Evolutionary conservation across 2,329 filamentous ascomycete genomes (phyloP).

Genomic region (Aspergillus ibericus): DNA sequence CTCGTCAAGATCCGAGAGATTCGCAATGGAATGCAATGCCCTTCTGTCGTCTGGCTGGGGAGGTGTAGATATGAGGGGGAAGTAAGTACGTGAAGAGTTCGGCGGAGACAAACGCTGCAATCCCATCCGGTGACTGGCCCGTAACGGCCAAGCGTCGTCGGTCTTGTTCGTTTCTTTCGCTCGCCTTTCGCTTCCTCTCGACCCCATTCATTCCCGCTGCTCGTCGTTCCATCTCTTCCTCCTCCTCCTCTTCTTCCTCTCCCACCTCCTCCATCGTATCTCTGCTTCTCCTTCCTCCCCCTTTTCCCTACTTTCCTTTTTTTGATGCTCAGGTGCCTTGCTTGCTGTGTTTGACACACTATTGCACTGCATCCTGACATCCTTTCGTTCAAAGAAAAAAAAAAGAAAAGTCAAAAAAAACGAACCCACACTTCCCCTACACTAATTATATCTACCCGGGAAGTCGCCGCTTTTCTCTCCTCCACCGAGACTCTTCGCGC

Average conservation of each 20-base stretch:
- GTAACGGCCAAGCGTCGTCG: conserved; percentile 25
- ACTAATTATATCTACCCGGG: conserved; percentile 12
- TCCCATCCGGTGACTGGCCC: conserved; percentile 18
- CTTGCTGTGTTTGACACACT: conserved; percentile 50
- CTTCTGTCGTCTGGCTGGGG: too few species aligned
- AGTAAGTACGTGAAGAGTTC: background rate
- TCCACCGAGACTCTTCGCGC: conserved; percentile 15
- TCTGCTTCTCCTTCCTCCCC: conserved; percentile 15
- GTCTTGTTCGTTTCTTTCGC: conserved; percentile 5
- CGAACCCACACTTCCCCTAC: conserved; percentile 22
- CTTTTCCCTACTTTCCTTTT: conserved; percentile 24
- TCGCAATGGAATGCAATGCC: too few species aligned
- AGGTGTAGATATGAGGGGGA: background rate
- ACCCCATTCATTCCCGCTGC: conserved; percentile 10
- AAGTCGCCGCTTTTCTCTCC: conserved; percentile 15
- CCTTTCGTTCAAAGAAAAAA: conserved; percentile 34
- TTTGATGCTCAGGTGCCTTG: conserved; percentile 30
- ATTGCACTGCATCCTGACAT: conserved; percentile 38
- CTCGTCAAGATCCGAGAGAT: background rate
- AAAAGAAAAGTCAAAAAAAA: conserved; percentile 9
- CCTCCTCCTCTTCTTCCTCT: conserved; percentile 15
- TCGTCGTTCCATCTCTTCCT: conserved; percentile 12
- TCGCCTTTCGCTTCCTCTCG: conserved; percentile 8
- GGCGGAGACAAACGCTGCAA: background rate
- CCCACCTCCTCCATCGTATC: conserved; percentile 16